Percentiles rank a stretch among this genome's conserved stretches.
phyloP scores from a whole-genome alignment of 75 land plant genomes.

The Isoetes taiwanensis region DNA sequence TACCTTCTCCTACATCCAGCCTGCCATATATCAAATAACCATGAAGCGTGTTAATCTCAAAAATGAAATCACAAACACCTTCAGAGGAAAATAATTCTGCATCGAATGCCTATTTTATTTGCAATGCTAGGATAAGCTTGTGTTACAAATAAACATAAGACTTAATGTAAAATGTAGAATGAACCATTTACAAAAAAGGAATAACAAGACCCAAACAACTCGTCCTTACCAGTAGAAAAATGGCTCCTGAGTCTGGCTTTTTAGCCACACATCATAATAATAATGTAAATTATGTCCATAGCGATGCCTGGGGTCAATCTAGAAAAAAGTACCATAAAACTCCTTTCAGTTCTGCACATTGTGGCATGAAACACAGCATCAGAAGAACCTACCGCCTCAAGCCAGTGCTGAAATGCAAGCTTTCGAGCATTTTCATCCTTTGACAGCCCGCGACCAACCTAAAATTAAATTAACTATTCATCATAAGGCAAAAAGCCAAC shows the following conservation, averaged over 20 bases:
- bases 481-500: background rate
- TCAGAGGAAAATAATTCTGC: no score
- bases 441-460: slow-evolving; percentile 88
- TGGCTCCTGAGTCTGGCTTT: slow-evolving; percentile 56
- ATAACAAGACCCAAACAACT: no score
- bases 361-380: background rate
- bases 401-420: slow-evolving; percentile 92
- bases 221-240: slow-evolving; percentile 98
- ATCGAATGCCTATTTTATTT: no score
- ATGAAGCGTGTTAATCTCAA: background rate
- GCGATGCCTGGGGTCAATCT: slow-evolving; percentile 93
- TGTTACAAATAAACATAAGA: no score
- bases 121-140: no score
- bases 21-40: slow-evolving; percentile 20
- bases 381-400: slow-evolving; percentile 76
- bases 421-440: slow-evolving; percentile 82
- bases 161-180: background rate
- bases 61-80: background rate
- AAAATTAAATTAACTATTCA: background rate
- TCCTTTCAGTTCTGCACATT: background rate
- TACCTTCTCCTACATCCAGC: slow-evolving; percentile 79
- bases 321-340: background rate
- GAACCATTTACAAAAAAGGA: background rate
- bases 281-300: slow-evolving; percentile 80
- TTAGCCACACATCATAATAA: slow-evolving; percentile 63